Base-by-base conservation (phyloP, 768 basidiomycete genomes). In the Xerocomellus chrysenteron region DNA sequence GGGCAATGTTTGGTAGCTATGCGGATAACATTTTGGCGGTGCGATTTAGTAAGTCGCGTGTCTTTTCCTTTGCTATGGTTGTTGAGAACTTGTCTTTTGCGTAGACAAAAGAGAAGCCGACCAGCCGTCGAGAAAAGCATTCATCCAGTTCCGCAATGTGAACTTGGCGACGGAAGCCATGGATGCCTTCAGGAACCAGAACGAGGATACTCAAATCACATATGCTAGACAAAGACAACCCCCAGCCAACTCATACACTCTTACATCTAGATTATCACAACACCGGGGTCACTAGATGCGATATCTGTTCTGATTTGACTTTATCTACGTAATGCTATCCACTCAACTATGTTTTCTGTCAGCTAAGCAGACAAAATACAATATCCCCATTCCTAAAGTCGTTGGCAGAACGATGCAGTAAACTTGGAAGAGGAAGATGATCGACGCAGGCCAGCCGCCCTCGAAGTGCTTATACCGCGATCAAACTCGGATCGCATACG, bases 81-180 rank as follows among this genome's bases (percentile, higher is more conserved):
- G 24, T 55, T 57, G 14, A 55, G 2, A 19, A 21, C 1, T 9
- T 17, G 13, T 32, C 19, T 40, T 47, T 46, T 78, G 74, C 75
- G 58, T 74, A 72, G 66, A 51, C 57, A 64, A 69, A 56, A 67
- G 54, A n/a, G 56, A 69, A 24, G 74, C 67, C 0, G 73, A 75
- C 28, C 63, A 62, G 16, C 54, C 55, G 11, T 65, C 54, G n/a
- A 68, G 70, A 7, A 69, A 60, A 4, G 83, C 79, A 26, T 87
- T 85, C 70, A 65, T 88, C 53, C 77, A 83, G 57, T 86, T 88
- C 66, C 70, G 59, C 46, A 62, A 67, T 53, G 68, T 76, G 47
- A 72, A 79, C n/a, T 55, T 67, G 5, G 82, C 86, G 9, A 76
- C 75, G 36, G 71, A 77, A 56, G 86, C 80, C 2, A 68, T 85